Base-by-base conservation (phyloP, 192 early-diverging fungal species). In the Spizellomyces punctatus region DNA sequence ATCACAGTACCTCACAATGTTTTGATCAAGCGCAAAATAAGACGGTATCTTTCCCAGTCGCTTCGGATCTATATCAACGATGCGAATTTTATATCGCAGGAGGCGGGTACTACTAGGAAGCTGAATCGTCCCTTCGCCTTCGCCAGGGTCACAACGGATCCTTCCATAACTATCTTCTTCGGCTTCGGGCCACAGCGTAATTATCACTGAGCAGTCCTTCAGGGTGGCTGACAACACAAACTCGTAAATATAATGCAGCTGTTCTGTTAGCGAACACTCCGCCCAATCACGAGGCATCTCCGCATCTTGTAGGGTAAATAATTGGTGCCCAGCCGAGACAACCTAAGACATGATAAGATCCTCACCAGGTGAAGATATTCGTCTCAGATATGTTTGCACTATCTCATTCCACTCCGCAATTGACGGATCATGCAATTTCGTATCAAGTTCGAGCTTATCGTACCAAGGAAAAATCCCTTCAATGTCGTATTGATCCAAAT, bases 61-160 rank as follows among this genome's bases (percentile, higher is more conserved):
- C 64, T 93, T 94, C 9, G 89, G 85, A 70, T 94, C 92, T 21
- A 91, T 74, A 73, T 94, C 92, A 8, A 94, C 79, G 27, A 89
- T 72, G 5, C 75, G 81, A 45, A 91, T 68, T 48, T 76, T 84
- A 67, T 86, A 88, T 3, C 63, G 27, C 63, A 81, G 10, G 45
- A 10, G 44, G 19, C 55, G 61, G 21, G 8, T 17, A 55, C 12
- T 4, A 19, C 21, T 16, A 27, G 61, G 5, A 6, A 54, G 14
- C 10, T 17, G 9, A 41, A 62, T n/a, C 19, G 5, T n/a, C 19
- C 60, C 60, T 62, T 69, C 55, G 45, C 55, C 52, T 22, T 44
- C 46, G 52, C 8, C 59, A n/a, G 8, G 27, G 55, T 8, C 56
- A 36, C 3, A 3, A 36, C 3, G 27, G 27, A 36, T 36, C 0